Conservation (phyloP, 1,284 basidiomycete genomes). For the Irpex sp. region DNA sequence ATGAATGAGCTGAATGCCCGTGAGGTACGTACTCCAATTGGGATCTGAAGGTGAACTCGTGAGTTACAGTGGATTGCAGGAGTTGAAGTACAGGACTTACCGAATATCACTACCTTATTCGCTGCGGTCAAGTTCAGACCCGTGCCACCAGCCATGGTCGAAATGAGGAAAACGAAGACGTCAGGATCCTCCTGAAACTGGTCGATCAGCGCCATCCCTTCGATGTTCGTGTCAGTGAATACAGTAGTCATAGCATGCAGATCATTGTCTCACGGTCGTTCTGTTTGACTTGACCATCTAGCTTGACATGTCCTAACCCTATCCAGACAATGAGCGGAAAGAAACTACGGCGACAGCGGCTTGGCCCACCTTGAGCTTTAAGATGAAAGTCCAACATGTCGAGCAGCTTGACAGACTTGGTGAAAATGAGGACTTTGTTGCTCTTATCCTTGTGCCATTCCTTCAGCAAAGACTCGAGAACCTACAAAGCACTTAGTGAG, state of each 20-base stretch:
- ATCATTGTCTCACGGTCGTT: constrained; percentile 48
- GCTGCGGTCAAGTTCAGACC: constrained; percentile 74
- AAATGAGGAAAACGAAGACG: constrained; percentile 77
- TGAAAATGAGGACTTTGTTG: constrained; percentile 85
- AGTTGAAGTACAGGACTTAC: constrained; percentile 33
- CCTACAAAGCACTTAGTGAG: constrained; percentile 33
- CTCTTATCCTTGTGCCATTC: constrained; percentile 60
- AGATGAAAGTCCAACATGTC: constrained; percentile 78
- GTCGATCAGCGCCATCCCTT: constrained; percentile 83
- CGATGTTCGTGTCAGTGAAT: constrained; percentile 1
- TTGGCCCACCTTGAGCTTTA: constrained; percentile 43
- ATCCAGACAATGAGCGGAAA: not conserved
- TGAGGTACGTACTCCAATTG: constrained; percentile 70
- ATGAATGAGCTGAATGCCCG: not conserved
- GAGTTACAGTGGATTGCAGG: not conserved
- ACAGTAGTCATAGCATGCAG: not conserved
- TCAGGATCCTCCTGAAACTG: constrained; percentile 73
- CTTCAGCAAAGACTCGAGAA: constrained; percentile 59
- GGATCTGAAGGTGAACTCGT: constrained; percentile 56
- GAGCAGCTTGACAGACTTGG: constrained; percentile 79
- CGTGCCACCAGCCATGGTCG: constrained; percentile 74
- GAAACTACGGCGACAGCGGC: not conserved
- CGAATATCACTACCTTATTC: constrained; percentile 86
- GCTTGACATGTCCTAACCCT: constrained; percentile 64
- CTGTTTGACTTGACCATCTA: constrained; percentile 72